Conservation (phyloP, 305 asterid species). For the Andrographis paniculata region DNA sequence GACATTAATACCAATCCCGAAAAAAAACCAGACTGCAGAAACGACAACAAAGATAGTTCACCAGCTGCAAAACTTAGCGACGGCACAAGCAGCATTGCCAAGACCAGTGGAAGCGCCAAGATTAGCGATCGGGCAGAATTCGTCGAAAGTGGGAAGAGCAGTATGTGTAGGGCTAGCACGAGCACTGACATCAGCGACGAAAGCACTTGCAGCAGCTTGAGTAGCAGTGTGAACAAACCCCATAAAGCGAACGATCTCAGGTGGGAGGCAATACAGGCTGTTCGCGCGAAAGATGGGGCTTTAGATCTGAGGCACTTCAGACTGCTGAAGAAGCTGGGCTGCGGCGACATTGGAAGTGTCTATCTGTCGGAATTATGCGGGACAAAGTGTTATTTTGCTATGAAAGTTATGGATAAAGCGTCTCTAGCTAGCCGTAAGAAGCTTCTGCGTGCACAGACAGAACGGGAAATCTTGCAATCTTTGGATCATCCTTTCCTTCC, state of each 20-base stretch:
- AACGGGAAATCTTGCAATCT: conserved; percentile 80
- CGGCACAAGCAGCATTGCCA: conserved; percentile 45
- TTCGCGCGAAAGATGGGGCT: conserved; percentile 56
- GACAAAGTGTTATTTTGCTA: conserved; percentile 81
- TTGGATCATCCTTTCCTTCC: conserved; percentile 96
- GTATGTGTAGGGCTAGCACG: conserved; percentile 88
- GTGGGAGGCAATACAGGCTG: conserved; percentile 92
- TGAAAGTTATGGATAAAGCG: conserved; percentile 97
- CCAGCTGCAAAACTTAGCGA: conserved; percentile 43
- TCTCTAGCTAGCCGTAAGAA: conserved; percentile 80
- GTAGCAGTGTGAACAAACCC: conserved; percentile 75
- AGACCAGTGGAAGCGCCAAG: conserved; percentile 58
- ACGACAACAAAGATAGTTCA: conserved; percentile 33
- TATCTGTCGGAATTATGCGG: conserved; percentile 90
- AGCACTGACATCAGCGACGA: conserved; percentile 83
- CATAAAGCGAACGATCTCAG: conserved; percentile 81
- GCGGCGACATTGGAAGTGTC: conserved; percentile 96
- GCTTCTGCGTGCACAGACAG: conserved; percentile 90
- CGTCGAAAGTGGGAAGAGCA: conserved; percentile 81
- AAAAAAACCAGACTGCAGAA: conserved; percentile 30
- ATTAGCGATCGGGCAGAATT: conserved; percentile 49
- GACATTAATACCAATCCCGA: conserved; percentile 27
- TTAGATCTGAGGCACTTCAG: conserved; percentile 85
- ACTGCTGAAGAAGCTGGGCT: conserved; percentile 83
- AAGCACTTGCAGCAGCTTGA: conserved; percentile 83